Conservation (phyloP, 208 protist genomes). For the Leishmania amazonensis region DNA sequence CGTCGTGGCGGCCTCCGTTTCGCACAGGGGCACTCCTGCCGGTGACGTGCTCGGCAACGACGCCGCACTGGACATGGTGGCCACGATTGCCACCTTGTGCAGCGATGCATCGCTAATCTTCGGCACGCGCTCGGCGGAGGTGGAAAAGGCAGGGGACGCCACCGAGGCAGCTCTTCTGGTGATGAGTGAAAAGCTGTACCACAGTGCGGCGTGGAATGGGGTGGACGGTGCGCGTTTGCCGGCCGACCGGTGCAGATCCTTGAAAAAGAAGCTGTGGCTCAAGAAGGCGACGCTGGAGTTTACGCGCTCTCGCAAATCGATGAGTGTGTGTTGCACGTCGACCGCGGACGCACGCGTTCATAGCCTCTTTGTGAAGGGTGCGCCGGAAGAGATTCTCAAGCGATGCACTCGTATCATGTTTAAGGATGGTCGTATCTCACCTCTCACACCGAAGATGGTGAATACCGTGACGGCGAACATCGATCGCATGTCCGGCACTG, state of each 20-base stretch:
- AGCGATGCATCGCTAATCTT: slow-evolving; percentile 75
- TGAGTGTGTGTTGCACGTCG: slow-evolving; percentile 89
- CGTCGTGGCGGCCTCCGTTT: slow-evolving; percentile 39
- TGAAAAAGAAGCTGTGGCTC: slow-evolving; percentile 41
- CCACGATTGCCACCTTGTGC: slow-evolving; percentile 68
- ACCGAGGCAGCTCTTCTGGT: slow-evolving; percentile 93
- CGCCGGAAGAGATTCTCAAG: slow-evolving; percentile 92
- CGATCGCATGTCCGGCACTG: slow-evolving; percentile 52
- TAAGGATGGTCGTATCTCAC: slow-evolving; percentile 47
- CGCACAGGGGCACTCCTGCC: neutral
- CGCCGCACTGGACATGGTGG: slow-evolving; percentile 59
- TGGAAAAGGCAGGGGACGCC: slow-evolving; percentile 85
- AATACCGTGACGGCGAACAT: slow-evolving; percentile 45
- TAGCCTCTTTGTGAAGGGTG: slow-evolving; percentile 95
- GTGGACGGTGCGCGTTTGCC: slow-evolving; percentile 4
- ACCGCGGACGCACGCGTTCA: slow-evolving; percentile 9
- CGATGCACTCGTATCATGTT: slow-evolving; percentile 77
- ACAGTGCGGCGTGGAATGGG: slow-evolving; percentile 1
- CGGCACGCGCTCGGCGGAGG: slow-evolving; percentile 22
- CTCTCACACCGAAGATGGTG: slow-evolving; percentile 33
- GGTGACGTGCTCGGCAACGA: slow-evolving; percentile 33
- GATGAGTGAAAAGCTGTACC: slow-evolving; percentile 92
- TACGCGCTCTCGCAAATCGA: slow-evolving; percentile 94
- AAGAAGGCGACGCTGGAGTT: slow-evolving; percentile 94
- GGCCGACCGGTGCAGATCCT: slow-evolving; percentile 34